Evolutionary conservation across 2,329 filamentous ascomycete species (phyloP).

Genomic region (Monosporascus sp.): DNA sequence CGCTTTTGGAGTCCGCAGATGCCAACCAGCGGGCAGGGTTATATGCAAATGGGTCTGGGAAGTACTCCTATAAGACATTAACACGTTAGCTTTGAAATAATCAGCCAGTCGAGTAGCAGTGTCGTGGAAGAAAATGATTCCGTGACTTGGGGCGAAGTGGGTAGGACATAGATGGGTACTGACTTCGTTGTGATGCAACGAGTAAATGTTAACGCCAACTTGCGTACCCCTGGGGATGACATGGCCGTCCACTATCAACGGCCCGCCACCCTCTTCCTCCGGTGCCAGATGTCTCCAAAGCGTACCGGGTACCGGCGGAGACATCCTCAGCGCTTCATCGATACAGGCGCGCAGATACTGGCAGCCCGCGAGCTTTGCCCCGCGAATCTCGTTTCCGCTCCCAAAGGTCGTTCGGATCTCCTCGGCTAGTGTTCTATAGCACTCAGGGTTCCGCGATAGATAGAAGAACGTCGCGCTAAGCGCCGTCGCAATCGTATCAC

Average conservation of each 20-base stretch:
- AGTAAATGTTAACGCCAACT: slow-evolving; percentile 8
- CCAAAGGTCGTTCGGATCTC: slow-evolving; percentile 13
- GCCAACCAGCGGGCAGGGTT: slow-evolving; percentile 10
- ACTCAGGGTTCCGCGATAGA: slow-evolving; percentile 14
- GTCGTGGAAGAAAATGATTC: neutral
- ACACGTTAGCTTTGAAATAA: neutral
- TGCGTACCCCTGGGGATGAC: slow-evolving; percentile 7
- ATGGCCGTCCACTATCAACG: slow-evolving; percentile 9
- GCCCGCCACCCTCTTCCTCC: neutral
- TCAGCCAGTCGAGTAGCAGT: neutral
- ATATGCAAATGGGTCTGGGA: slow-evolving; percentile 5
- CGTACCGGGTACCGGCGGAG: slow-evolving; percentile 8
- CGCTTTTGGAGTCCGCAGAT: neutral
- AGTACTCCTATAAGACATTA: slow-evolving; percentile 4
- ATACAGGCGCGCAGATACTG: slow-evolving; percentile 16
- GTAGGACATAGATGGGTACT: neutral
- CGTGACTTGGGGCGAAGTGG: too few species aligned
- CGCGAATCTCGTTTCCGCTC: slow-evolving; percentile 5
- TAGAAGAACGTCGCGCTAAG: slow-evolving; percentile 20
- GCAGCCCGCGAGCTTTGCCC: slow-evolving; percentile 6
- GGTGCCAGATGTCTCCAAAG: slow-evolving; percentile 9
- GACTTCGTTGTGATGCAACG: slow-evolving; percentile 9
- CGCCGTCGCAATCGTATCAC: slow-evolving; percentile 22
- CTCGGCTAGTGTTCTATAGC: slow-evolving; percentile 7
- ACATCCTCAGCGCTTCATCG: slow-evolving; percentile 15